phyloP scores from a whole-genome alignment of 495 filamentous ascomycete species.

The Xylaria longipes region DNA sequence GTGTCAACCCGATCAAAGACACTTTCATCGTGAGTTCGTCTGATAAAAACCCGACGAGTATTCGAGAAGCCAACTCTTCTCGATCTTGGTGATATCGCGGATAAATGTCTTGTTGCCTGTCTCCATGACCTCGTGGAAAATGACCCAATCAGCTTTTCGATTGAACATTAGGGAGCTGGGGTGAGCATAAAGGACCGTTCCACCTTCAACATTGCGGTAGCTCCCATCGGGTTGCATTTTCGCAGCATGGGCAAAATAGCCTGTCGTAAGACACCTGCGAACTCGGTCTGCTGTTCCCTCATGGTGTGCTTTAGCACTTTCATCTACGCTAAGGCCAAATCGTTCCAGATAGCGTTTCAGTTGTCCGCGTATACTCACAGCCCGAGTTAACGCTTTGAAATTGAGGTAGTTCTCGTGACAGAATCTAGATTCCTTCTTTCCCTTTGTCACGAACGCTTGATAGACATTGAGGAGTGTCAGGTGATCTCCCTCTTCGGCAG shows the following conservation, averaged over 20 bases:
- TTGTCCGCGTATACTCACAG: conserved; percentile 86
- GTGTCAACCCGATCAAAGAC: background rate
- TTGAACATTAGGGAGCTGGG: conserved; percentile 97
- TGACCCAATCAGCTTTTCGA: conserved; percentile 95
- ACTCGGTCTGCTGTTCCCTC: conserved; percentile 71
- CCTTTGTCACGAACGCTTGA: conserved; percentile 84
- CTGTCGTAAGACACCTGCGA: conserved; percentile 83
- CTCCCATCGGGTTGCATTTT: conserved; percentile 95
- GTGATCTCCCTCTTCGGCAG: conserved; percentile 94
- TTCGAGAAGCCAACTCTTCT: conserved; percentile 89
- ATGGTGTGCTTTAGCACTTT: conserved; percentile 47
- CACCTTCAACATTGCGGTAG: conserved; percentile 81
- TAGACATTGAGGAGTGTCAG: conserved; percentile 94
- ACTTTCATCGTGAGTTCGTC: conserved; percentile 43
- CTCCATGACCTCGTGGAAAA: conserved; percentile 95
- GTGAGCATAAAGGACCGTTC: conserved; percentile 79
- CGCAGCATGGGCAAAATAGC: conserved; percentile 95
- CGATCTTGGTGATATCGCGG: conserved; percentile 87
- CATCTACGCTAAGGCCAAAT: conserved; percentile 76
- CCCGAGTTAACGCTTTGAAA: conserved; percentile 79
- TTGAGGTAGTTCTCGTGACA: conserved; percentile 87
- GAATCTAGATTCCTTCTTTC: conserved; percentile 84
- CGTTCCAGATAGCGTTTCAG: conserved; percentile 86
- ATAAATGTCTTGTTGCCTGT: conserved; percentile 90
- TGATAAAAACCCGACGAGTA: conserved; percentile 88